Percentiles rank a stretch among this genome's conserved stretches.
These are phyloP conservation scores for Pichia occidentalis DNA, from an alignment of 805 yeast species.

Conservation along the genomic window DNA sequence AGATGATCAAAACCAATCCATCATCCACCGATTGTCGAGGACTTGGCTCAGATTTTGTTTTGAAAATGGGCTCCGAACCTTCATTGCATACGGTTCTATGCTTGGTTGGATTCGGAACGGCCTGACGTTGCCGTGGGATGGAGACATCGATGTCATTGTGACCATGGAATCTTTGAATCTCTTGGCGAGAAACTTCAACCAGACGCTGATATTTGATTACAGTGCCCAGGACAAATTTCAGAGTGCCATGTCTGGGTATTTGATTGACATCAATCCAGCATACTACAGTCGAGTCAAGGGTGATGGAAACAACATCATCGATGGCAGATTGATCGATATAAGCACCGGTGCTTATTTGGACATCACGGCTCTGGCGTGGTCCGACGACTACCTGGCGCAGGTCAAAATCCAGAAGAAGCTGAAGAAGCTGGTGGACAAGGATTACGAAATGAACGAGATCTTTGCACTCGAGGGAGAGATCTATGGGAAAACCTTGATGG, in stretches of 20 bases:
- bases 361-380: slow-evolving; percentile 33
- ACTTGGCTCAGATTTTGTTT: slow-evolving; percentile 49
- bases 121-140: slow-evolving; percentile 53
- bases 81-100: slow-evolving; percentile 61
- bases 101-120: slow-evolving; percentile 61
- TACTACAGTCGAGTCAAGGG: slow-evolving; percentile 33
- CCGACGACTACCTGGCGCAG: slow-evolving; percentile 10
- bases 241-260: slow-evolving; percentile 28
- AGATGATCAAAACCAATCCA: slow-evolving; percentile 18
- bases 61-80: slow-evolving; percentile 40
- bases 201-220: slow-evolving; percentile 41
- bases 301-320: slow-evolving; percentile 46
- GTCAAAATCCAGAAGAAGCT: slow-evolving; percentile 5
- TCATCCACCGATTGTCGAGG: slow-evolving; percentile 42
- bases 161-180: slow-evolving; percentile 38
- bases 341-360: slow-evolving; percentile 43
- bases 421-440: slow-evolving; percentile 15
- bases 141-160: slow-evolving; percentile 56
- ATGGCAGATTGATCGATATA: slow-evolving; percentile 48
- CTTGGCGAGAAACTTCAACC: slow-evolving; percentile 43
- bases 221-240: slow-evolving; percentile 14
- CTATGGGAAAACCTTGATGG: slow-evolving; percentile 7
- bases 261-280: slow-evolving; percentile 31
- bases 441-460: slow-evolving; percentile 15
- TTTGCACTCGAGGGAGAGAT: slow-evolving; percentile 43